Evolutionary conservation across 1,284 basidiomycete species (phyloP).

Genomic region (Puccinia hordei): DNA sequence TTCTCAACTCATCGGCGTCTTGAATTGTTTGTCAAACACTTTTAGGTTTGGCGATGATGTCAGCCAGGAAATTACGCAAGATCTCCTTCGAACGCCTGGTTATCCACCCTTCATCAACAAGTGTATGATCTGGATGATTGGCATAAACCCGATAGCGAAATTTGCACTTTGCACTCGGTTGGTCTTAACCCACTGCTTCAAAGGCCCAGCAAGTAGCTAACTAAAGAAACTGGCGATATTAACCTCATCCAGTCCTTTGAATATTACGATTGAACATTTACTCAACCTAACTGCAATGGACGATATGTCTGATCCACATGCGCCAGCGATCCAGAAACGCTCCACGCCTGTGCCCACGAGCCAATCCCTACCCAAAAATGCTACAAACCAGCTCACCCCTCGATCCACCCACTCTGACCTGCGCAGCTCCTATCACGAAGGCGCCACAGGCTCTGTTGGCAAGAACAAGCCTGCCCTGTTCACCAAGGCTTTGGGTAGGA

Average conservation of each 20-base stretch:
- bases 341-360: background rate
- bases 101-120: slow-evolving; percentile 19
- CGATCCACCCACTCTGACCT: slow-evolving; percentile 24
- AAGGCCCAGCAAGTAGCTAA: background rate
- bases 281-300: slow-evolving; percentile 21
- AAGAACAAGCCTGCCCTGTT: background rate
- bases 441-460: background rate
- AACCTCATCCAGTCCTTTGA: slow-evolving; percentile 19
- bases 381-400: background rate
- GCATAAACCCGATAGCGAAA: slow-evolving; percentile 42
- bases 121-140: slow-evolving; percentile 37
- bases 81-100: slow-evolving; percentile 26
- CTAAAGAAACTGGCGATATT: background rate
- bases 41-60: slow-evolving; percentile 46
- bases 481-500: slow-evolving; percentile 34
- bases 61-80: slow-evolving; percentile 48
- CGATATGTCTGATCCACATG: slow-evolving; percentile 21
- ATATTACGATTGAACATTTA: slow-evolving; percentile 47
- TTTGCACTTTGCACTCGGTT: slow-evolving; percentile 44
- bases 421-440: slow-evolving; percentile 4
- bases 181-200: background rate
- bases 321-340: background rate
- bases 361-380: background rate
- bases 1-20: too few species aligned
- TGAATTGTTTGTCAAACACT: too few species aligned